These are phyloP conservation scores for Letharia columbiana DNA, from an alignment of 495 filamentous ascomycete species.

Conservation along the genomic window DNA sequence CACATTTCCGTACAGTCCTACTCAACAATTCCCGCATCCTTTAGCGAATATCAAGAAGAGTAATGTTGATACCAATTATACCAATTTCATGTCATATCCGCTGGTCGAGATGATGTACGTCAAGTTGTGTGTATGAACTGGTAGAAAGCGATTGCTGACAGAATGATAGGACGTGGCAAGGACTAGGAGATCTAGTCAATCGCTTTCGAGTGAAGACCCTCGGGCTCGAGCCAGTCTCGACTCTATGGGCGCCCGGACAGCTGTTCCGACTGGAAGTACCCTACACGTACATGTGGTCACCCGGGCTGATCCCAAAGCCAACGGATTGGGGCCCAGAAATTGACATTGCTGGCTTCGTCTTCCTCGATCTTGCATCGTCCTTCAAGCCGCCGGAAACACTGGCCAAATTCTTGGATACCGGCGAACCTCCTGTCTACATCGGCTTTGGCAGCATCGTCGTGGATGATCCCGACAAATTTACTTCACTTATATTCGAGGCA, in stretches of 20 bases:
- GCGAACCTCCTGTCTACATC: conserved; percentile 53
- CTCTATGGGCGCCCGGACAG: conserved; percentile 57
- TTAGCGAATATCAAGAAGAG: conserved; percentile 58
- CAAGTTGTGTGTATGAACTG: neutral
- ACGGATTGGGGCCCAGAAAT: conserved; percentile 55
- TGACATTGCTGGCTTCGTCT: conserved; percentile 56
- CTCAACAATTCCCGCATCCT: conserved; percentile 62
- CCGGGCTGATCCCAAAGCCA: conserved; percentile 55
- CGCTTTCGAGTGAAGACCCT: conserved; percentile 51
- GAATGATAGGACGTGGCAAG: conserved; percentile 38
- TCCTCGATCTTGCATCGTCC: conserved; percentile 52
- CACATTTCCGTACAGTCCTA: conserved; percentile 58
- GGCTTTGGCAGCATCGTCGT: conserved; percentile 64
- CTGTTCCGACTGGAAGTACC: conserved; percentile 53
- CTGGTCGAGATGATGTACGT: conserved; percentile 56
- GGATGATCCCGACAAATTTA: conserved; percentile 55
- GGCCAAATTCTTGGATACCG: conserved; percentile 45
- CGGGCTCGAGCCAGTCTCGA: conserved; percentile 51
- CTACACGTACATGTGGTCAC: conserved; percentile 60
- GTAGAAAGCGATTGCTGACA: conserved; percentile 7
- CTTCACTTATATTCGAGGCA: conserved; percentile 53
- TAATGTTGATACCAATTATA: conserved; percentile 51
- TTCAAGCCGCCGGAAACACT: conserved; percentile 50
- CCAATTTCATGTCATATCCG: conserved; percentile 67
- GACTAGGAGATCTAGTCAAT: conserved; percentile 58